phyloP scores from a whole-genome alignment of 139 green algal species.

The Gonium pectorale region DNA sequence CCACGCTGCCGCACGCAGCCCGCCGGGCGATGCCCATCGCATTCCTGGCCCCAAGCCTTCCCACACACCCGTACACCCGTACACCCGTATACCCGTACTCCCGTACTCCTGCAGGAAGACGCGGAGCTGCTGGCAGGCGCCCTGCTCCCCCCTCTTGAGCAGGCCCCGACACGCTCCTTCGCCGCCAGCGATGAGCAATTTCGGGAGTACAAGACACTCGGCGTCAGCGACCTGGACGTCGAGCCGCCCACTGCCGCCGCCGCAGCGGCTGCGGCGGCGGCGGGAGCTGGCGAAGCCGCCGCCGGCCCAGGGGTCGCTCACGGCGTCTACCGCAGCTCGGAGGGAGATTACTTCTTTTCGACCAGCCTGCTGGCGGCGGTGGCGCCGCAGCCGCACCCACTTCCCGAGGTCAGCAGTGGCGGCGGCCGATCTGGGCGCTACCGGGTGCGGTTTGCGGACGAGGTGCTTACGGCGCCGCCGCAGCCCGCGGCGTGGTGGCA shows the following conservation, averaged over 20 bases:
- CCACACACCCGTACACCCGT: no score
- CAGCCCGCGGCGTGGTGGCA: neutral
- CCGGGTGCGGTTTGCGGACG: neutral
- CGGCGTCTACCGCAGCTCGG: neutral
- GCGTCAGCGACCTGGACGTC: neutral
- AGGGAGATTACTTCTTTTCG: no score
- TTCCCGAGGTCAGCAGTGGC: no score
- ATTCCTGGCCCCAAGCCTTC: no score
- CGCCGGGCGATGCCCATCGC: no score
- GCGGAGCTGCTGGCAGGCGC: neutral
- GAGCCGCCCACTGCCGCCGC: no score
- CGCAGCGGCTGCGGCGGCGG: neutral
- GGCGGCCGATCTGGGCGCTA: neutral
- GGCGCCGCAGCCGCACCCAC: no score
- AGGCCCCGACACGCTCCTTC: neutral
- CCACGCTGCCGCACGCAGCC: neutral
- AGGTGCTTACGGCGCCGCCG: neutral
- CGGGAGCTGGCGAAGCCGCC: neutral
- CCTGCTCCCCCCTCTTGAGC: neutral
- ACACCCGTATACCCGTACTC: no score
- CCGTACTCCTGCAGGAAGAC: neutral
- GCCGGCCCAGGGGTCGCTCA: neutral
- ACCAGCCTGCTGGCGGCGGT: no score
- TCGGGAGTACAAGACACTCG: conserved; percentile 1
- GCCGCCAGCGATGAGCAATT: neutral